Percentiles rank a stretch among this genome's conserved stretches.
phyloP scores from a whole-genome alignment of 306 rosid genomes.

The Cucumis hystrix region DNA sequence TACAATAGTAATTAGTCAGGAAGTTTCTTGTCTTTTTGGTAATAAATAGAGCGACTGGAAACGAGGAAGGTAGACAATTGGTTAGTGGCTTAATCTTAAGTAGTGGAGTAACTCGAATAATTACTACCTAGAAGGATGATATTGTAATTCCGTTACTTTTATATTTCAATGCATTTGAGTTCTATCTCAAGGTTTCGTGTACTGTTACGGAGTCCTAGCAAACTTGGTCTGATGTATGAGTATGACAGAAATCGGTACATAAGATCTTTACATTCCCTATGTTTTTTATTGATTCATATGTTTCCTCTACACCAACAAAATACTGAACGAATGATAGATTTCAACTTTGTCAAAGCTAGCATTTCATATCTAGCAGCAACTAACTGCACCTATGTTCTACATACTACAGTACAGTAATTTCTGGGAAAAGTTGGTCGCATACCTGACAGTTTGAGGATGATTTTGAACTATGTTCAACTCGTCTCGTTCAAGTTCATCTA shows the following conservation, averaged over 20 bases:
- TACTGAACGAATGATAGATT: background rate
- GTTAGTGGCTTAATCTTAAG: background rate
- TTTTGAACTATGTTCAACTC: background rate
- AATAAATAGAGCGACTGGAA: background rate
- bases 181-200: background rate
- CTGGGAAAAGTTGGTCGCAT: background rate
- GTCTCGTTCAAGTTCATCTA: background rate
- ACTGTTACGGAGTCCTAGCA: background rate
- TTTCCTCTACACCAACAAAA: background rate
- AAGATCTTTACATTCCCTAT: background rate
- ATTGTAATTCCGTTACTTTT: background rate
- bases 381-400: background rate
- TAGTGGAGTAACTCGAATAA: background rate
- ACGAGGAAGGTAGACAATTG: background rate
- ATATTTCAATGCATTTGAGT: background rate
- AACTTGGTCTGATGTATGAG: background rate
- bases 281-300: background rate
- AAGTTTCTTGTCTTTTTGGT: background rate
- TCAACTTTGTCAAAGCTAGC: background rate
- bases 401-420: background rate
- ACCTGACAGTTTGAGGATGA: background rate
- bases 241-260: background rate
- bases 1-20: background rate
- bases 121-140: background rate
- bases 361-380: background rate